Percentiles rank a stretch among this genome's conserved stretches.
These are phyloP conservation scores for Gynochthodes officinalis DNA, from an alignment of 257 asterid genomes.

Conservation along the genomic window DNA sequence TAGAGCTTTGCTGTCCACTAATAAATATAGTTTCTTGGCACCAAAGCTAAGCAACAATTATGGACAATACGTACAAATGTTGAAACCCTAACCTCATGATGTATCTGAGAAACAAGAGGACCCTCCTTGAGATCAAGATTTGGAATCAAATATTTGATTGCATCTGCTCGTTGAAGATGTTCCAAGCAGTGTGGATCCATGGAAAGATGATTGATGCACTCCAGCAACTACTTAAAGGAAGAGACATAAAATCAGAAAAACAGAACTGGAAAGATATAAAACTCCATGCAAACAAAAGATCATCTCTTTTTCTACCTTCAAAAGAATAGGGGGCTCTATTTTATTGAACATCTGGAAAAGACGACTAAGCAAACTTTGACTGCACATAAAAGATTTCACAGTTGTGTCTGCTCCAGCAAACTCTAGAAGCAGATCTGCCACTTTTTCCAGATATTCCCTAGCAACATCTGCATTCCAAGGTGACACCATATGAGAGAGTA, in stretches of 20 bases:
- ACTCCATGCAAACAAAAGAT: slow-evolving; percentile 8
- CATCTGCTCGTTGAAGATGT: slow-evolving; percentile 97
- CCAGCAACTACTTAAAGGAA: slow-evolving; percentile 58
- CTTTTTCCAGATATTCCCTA: slow-evolving; percentile 89
- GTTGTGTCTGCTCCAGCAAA: slow-evolving; percentile 89
- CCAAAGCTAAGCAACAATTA: neutral
- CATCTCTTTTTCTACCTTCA: slow-evolving; percentile 52
- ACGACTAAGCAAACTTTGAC: slow-evolving; percentile 96
- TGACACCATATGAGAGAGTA: slow-evolving; percentile 77
- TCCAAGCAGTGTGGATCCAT: slow-evolving; percentile 96
- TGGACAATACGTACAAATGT: neutral
- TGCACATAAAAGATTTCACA: slow-evolving; percentile 95
- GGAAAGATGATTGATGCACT: slow-evolving; percentile 88
- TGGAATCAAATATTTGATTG: slow-evolving; percentile 92
- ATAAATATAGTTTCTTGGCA: neutral
- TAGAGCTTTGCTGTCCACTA: neutral
- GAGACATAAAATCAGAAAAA: slow-evolving; percentile 8
- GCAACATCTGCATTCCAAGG: slow-evolving; percentile 98
- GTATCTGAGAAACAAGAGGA: slow-evolving; percentile 83
- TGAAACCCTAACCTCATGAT: slow-evolving; percentile 77
- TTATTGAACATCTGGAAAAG: slow-evolving; percentile 97
- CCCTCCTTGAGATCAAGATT: slow-evolving; percentile 97
- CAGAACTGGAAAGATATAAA: slow-evolving; percentile 11
- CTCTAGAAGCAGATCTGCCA: slow-evolving; percentile 95
- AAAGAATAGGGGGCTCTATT: slow-evolving; percentile 91